Conservation (phyloP, 2,329 filamentous ascomycete species). For the Ciborinia camelliae region DNA sequence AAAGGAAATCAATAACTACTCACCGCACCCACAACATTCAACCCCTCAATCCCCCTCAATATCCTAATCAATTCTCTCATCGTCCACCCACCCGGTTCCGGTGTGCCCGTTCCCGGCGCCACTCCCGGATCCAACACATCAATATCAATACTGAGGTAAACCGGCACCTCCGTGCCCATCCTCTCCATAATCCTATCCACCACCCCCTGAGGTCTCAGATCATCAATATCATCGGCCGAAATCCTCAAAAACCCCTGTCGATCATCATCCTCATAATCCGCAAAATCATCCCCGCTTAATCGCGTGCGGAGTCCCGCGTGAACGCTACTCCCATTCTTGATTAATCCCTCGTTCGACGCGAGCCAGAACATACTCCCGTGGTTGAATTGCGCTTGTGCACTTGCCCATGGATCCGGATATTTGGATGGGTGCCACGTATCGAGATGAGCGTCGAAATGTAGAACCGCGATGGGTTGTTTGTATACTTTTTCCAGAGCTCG, state of each 20-base stretch:
- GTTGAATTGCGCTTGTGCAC: conserved; percentile 71
- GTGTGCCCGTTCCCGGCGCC: conserved; percentile 79
- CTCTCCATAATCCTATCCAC: conserved; percentile 66
- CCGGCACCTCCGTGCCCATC: conserved; percentile 70
- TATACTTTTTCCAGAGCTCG: conserved; percentile 62
- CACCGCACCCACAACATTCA: conserved; percentile 78
- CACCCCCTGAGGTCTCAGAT: conserved; percentile 69
- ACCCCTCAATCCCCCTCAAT: conserved; percentile 71
- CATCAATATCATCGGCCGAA: conserved; percentile 83
- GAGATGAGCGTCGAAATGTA: conserved; percentile 65
- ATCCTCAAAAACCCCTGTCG: conserved; percentile 77
- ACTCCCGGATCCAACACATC: conserved; percentile 71
- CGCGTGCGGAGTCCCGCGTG: conserved; percentile 82
- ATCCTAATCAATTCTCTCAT: conserved; percentile 84
- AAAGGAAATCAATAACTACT: background rate
- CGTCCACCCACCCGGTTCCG: conserved; percentile 88
- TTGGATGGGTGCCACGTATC: conserved; percentile 48
- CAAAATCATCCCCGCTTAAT: conserved; percentile 61
- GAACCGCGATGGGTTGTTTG: conserved; percentile 60
- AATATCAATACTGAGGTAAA: conserved; percentile 79
- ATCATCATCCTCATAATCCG: conserved; percentile 69
- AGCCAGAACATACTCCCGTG: conserved; percentile 93
- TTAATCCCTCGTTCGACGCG: conserved; percentile 74
- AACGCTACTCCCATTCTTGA: conserved; percentile 70
- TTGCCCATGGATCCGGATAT: conserved; percentile 74